Evolutionary conservation across 331 rosid species (phyloP), one percentile per base, ranked within the genome.

Genomic region (Pyracantha coccinea): DNA sequence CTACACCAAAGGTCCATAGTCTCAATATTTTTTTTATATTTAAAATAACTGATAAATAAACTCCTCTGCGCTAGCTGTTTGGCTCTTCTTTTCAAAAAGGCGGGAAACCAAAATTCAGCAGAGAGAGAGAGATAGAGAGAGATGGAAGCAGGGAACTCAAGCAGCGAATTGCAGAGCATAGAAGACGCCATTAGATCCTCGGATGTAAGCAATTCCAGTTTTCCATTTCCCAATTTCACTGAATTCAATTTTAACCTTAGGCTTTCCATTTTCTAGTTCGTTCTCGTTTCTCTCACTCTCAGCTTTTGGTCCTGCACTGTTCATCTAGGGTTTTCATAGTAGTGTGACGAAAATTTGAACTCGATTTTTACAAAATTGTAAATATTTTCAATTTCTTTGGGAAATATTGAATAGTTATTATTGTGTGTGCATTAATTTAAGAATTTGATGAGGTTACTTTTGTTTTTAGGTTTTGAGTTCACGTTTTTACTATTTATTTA

Each of bases 121-220:
- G 76, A 33, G 68, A 93, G 6, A 6, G 68, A 55, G n/a, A 58
- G 47, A 54, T 80, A 76, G 73, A 68, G 41, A 35, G 75, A 52
- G 53, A 93, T 93, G 98, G 91, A 63, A 85, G 86, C 82, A 79
- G 80, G 80, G 45, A 78, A 71, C 73, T 88, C 84, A 82, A 54
- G 44, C 81, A 66, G 33, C 70, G 79, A 86, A 20, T 68, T 89
- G 60, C 94, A 78, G 81, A 74, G 79, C 65, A 66, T 89, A 15
- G 61, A 87, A 28, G 86, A 80, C 41, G 87, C 93, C 78, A 86
- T 93, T 79, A 79, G 81, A 73, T 89, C 89, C 68, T 89, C 96
- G 9, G 96, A 91, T 84, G 97, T 84, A 87, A 87, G 88, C 41
- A 27, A 2, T 50, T 69, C 59, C 21, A 20, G 52, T 8, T 32